Evolutionary conservation across 176 grass and related monocot species (phyloP).

Genomic region (Cenchrus americanus): DNA sequence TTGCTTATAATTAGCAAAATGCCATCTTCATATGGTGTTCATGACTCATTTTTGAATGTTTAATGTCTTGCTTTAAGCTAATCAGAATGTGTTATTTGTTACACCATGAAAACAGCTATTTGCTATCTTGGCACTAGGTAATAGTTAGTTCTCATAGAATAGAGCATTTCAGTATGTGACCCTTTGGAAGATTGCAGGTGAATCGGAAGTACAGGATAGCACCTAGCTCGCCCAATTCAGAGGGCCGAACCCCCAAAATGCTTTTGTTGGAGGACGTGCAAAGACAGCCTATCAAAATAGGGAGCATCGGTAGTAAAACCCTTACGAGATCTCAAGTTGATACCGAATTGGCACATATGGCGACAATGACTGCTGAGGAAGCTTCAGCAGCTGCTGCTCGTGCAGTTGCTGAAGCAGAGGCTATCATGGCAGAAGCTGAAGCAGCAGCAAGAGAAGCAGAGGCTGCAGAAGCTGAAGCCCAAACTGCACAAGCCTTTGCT

Average conservation of each 20-base stretch:
- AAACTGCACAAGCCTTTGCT: slow-evolving; percentile 74
- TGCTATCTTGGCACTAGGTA: slow-evolving; percentile 34
- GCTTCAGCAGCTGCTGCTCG: slow-evolving; percentile 63
- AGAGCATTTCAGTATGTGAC: slow-evolving; percentile 18
- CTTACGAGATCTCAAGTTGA: slow-evolving; percentile 54
- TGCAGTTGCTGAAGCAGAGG: slow-evolving; percentile 80
- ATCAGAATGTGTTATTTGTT: slow-evolving; percentile 9
- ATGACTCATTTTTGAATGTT: slow-evolving; percentile 7
- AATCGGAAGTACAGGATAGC: slow-evolving; percentile 79
- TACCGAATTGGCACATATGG: slow-evolving; percentile 53
- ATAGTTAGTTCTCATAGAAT: slow-evolving; percentile 13
- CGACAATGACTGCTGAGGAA: slow-evolving; percentile 61
- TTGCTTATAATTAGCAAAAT: slow-evolving; percentile 11
- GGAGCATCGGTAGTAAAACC: slow-evolving; percentile 37
- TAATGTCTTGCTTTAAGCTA: slow-evolving; percentile 20
- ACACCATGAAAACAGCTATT: slow-evolving; percentile 27
- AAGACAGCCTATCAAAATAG: slow-evolving; percentile 31
- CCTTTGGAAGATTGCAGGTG: slow-evolving; percentile 50
- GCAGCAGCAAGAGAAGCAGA: slow-evolving; percentile 75
- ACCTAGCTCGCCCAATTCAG: slow-evolving; percentile 52
- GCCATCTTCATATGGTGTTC: not conserved
- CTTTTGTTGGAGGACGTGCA: slow-evolving; percentile 50
- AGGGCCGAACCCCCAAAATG: slow-evolving; percentile 53
- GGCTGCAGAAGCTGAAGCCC: slow-evolving; percentile 66
- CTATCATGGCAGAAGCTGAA: slow-evolving; percentile 66